phyloP scores from a whole-genome alignment of 192 early-diverging fungal species.

The Phycomyces blakesleeanus region DNA sequence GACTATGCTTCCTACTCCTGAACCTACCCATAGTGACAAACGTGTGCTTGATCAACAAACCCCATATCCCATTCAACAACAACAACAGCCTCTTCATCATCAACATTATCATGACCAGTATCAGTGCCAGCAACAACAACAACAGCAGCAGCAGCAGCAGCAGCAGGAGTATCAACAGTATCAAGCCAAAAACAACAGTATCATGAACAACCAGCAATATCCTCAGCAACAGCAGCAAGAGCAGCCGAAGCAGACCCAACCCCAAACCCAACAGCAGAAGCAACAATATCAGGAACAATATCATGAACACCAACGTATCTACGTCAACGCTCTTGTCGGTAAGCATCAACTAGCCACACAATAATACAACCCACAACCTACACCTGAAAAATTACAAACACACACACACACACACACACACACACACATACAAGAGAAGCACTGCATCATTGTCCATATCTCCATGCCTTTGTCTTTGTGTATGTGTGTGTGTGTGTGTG shows the following conservation, averaged over 20 bases:
- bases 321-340: slow-evolving; percentile 22
- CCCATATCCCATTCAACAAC: too few species aligned
- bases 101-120: not conserved
- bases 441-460: too few species aligned
- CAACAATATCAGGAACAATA: not conserved
- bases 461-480: too few species aligned
- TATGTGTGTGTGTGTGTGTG: too few species aligned
- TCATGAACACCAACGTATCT: slow-evolving; percentile 12
- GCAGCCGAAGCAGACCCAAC: not conserved
- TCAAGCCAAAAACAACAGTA: not conserved
- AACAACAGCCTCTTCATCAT: not conserved
- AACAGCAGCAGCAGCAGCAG: too few species aligned
- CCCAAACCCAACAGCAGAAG: not conserved
- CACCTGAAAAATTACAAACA: not conserved
- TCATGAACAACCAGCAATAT: not conserved
- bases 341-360: not conserved
- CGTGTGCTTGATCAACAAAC: too few species aligned
- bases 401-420: too few species aligned
- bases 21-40: too few species aligned
- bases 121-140: not conserved
- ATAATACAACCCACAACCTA: not conserved
- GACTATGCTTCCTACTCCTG: too few species aligned
- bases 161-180: not conserved
- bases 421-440: too few species aligned
- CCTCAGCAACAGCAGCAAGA: not conserved